These are phyloP conservation scores for Aethionema arabicum DNA, from an alignment of 345 rosid genomes.

Conservation along the genomic window DNA sequence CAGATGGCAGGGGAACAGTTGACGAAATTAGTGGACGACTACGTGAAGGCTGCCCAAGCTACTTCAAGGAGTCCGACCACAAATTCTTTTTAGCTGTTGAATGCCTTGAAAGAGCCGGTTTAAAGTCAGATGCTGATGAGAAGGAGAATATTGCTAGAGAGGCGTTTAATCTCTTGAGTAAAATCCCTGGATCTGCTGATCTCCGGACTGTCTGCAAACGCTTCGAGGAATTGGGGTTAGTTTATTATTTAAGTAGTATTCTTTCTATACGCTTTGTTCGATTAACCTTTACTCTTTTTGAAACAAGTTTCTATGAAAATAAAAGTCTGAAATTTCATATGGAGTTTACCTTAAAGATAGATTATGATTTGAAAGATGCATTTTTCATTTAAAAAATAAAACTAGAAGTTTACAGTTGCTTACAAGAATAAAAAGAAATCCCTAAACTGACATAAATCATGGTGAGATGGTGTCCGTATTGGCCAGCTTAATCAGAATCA, in stretches of 20 bases:
- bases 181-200: conserved; percentile 95
- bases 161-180: conserved; percentile 79
- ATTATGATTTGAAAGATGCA: conserved; percentile 5
- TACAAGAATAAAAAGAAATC: background rate
- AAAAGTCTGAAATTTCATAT: background rate
- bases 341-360: conserved; percentile 1
- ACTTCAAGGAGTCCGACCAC: conserved; percentile 93
- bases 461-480: background rate
- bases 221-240: conserved; percentile 91
- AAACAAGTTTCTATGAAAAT: conserved; percentile 6
- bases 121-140: conserved; percentile 58
- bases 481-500: conserved; percentile 10
- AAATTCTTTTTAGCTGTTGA: conserved; percentile 98
- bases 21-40: conserved; percentile 85
- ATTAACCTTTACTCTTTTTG: conserved; percentile 4
- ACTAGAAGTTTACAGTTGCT: conserved; percentile 8
- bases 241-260: conserved; percentile 32
- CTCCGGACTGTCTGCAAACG: conserved; percentile 90
- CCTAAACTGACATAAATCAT: background rate
- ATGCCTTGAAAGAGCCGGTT: conserved; percentile 86
- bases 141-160: conserved; percentile 87
- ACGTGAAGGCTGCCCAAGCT: conserved; percentile 93
- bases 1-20: conserved; percentile 97
- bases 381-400: background rate
- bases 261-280: conserved; percentile 17